Base-by-base conservation (phyloP, 2,329 filamentous ascomycete species). In the Alternaria atra region DNA sequence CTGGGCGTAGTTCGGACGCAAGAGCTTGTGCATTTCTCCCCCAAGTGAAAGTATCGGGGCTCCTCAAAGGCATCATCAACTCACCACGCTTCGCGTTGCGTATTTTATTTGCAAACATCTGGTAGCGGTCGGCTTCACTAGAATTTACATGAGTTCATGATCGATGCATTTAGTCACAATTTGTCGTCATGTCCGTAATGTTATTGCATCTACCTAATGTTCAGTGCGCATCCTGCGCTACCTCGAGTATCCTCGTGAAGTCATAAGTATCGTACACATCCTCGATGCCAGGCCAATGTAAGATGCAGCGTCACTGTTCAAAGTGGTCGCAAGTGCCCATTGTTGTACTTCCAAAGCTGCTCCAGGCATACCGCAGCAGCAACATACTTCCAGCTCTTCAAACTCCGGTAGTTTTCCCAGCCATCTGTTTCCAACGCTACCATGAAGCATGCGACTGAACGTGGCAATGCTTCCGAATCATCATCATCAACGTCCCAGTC, bases 381-480 rank as follows among this genome's bases (percentile, higher is more conserved):
- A 15, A 87, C 74, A 71, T 86, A 87, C 64, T 77, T 80, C 73
- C 86, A 87, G 63, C 84, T 86, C 63, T 79, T 71, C 56, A 86
- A 58, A 29, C 68, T 63, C 30, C 70, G 68, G 40, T 69, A 60
- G 2, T 65, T 65, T 42, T 79, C 76, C 63, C 67, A 70, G 2
- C 65, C 69, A 12, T 76, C 70, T 5, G 52, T 71, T 50, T 82
- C 76, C 40, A 79, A 64, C 8, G 79, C 80, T 1, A 84, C 75
- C 10, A 78, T 73, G 58, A 86, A 75, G 67, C 84, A 86, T 12
- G 84, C 84, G 55, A 86, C 80, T 5, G 83, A 81, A 13, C 82
- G 75, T 27, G 82, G 83, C 27, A 86, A 67, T 2, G 80, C 77
- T 63, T 85, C 77, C 2, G 72, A 67, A 15, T 76, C 73, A 2